These are phyloP conservation scores for Chrysosporium queenslandicum DNA, from an alignment of 2,329 filamentous ascomycete genomes.

Conservation along the genomic window DNA sequence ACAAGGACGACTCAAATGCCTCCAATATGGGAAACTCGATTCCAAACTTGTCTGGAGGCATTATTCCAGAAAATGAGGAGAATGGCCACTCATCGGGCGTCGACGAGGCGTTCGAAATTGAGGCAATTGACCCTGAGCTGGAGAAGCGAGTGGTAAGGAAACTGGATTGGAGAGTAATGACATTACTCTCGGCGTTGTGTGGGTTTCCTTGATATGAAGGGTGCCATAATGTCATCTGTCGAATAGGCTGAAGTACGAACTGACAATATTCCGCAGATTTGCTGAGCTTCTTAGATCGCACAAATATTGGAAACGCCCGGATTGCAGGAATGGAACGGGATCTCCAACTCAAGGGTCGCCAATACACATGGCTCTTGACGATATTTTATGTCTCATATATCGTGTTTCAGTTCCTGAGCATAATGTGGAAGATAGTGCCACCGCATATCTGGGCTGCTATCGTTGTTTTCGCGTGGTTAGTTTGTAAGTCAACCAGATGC, in stretches of 20 bases:
- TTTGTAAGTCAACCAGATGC: too few species aligned
- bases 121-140: constrained; percentile 15
- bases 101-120: not conserved
- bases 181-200: constrained; percentile 39
- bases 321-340: constrained; percentile 46
- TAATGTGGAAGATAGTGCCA: constrained; percentile 39
- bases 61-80: not conserved
- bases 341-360: constrained; percentile 38
- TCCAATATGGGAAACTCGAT: not conserved
- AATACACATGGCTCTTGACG: constrained; percentile 44
- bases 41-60: not conserved
- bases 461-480: constrained; percentile 35
- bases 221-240: not conserved
- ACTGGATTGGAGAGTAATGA: constrained; percentile 40
- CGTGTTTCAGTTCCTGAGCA: constrained; percentile 32
- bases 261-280: constrained; percentile 28
- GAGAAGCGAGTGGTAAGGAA: constrained; percentile 40
- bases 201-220: constrained; percentile 15
- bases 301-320: constrained; percentile 44
- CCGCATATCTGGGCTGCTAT: constrained; percentile 38
- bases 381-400: constrained; percentile 46
- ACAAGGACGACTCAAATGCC: not conserved
- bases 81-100: not conserved
- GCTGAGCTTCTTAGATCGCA: constrained; percentile 41
- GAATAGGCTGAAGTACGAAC: not conserved